Conservation (phyloP, 2,329 filamentous ascomycete genomes). For the Monosporascus ibericus region DNA sequence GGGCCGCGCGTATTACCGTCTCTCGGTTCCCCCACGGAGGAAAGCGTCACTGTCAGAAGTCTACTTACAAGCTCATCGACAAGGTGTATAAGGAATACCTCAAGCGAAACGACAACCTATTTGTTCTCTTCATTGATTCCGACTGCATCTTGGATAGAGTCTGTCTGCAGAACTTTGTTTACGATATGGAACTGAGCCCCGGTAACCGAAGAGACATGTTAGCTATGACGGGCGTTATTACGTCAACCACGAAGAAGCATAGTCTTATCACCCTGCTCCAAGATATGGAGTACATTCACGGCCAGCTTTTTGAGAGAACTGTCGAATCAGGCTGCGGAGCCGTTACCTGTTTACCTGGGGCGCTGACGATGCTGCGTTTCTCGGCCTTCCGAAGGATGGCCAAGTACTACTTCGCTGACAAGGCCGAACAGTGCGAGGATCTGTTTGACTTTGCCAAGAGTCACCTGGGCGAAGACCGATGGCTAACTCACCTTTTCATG, state of each 20-base stretch:
- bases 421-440: conserved; percentile 90
- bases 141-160: conserved; percentile 90
- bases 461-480: conserved; percentile 90
- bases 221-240: conserved; percentile 97
- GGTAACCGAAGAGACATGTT: conserved; percentile 89
- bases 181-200: conserved; percentile 96
- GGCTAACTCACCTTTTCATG: conserved; percentile 98
- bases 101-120: conserved; percentile 82
- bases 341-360: conserved; percentile 90
- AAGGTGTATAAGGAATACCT: conserved; percentile 85
- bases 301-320: conserved; percentile 90
- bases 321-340: conserved; percentile 92
- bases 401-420: conserved; percentile 97
- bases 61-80: conserved; percentile 88
- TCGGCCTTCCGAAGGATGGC: conserved; percentile 96
- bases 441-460: conserved; percentile 96
- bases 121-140: conserved; percentile 95
- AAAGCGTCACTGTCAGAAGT: conserved; percentile 90
- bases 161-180: conserved; percentile 96
- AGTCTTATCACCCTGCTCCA: conserved; percentile 87
- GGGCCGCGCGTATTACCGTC: conserved; percentile 76
- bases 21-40: conserved; percentile 91
- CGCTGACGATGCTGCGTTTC: conserved; percentile 91
- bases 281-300: conserved; percentile 97
- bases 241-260: conserved; percentile 83